Conservation (phyloP, 768 basidiomycete genomes). For the Leccinellum albellum region DNA sequence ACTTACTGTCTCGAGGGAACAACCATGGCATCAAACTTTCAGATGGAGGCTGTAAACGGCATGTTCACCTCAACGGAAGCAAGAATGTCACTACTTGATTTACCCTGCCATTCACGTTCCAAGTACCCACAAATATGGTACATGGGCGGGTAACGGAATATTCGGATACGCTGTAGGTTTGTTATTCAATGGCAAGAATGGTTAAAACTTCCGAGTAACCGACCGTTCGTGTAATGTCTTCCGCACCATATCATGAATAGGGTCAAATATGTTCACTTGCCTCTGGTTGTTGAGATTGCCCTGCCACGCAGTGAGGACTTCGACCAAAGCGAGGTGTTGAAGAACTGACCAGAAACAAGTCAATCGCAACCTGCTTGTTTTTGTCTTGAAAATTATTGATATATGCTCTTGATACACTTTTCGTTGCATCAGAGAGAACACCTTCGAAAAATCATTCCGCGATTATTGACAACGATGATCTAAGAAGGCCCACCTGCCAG, state of each 20-base stretch:
- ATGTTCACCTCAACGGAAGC: conserved; percentile 8
- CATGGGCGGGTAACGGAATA: conserved; percentile 78
- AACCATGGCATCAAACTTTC: conserved; percentile 89
- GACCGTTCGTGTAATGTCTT: conserved; percentile 68
- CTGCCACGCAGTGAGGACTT: conserved; percentile 39
- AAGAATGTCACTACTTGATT: conserved; percentile 17
- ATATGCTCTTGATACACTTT: conserved; percentile 92
- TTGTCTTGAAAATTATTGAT: conserved; percentile 98
- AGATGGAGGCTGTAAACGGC: conserved; percentile 52
- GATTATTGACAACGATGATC: not conserved
- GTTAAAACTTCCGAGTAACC: conserved; percentile 6
- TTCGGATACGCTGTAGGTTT: conserved; percentile 57
- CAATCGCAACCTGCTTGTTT: conserved; percentile 89
- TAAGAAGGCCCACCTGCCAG: conserved; percentile 57
- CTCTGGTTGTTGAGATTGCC: conserved; percentile 88
- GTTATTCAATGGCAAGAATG: not conserved
- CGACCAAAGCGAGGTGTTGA: not conserved
- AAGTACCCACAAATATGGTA: conserved; percentile 83
- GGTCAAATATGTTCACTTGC: conserved; percentile 89
- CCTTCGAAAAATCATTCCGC: conserved; percentile 40
- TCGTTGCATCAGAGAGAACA: conserved; percentile 92
- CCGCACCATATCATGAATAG: conserved; percentile 85
- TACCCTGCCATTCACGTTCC: conserved; percentile 93
- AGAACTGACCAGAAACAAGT: conserved; percentile 80
- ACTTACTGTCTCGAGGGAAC: conserved; percentile 76